Evolutionary conservation across 257 asterid genomes (phyloP), one percentile per base, ranked within the genome.

Genomic region (Petunia secreta): DNA sequence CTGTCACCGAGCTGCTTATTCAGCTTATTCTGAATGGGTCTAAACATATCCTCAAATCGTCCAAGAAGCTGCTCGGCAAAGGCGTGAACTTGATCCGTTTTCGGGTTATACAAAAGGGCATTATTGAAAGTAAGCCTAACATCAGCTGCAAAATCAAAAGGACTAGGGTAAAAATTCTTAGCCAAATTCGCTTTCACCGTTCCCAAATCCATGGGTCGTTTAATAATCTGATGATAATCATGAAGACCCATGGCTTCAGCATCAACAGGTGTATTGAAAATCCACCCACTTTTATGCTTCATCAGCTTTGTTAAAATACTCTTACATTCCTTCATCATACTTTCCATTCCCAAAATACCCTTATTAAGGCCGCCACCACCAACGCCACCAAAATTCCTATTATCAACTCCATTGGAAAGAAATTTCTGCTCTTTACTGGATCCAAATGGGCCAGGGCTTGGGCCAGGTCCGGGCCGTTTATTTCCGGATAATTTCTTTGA

Each of bases 171-270:
- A 59, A 85, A 6, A 62, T 84, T 85, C 77, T 88, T 90, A 4
- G 87, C 81, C 2, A 94, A 82, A 85, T 96, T 96, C 5, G 90
- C 65, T 76, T 89, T 92, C 5, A 94, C 98, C 37, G 98, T 89
- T 2, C 99, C 98, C 63, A 96, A 91, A 90, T 96, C 99, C 99
- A 94, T 92, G 4, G 98, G 99, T 57, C 90, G 82, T 88, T 92
- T 91, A 75, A 96, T 94, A 84, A 96, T 96, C 85, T 78, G 81
- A 75, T 94, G 98, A 80, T 94, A 96, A 90, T 96, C 99, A 73
- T 89, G 97, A 82, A 92, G 98, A 68, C 90, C 90, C 60, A 92
- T 14, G 8, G 83, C 85, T 52, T 50, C 89, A 0, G 96, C 99
- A 83, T 96, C 94, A 6, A 96, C 98, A 0, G 99, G 98, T 1